phyloP scores from a whole-genome alignment of 768 basidiomycete species.

The Suillus alpinus region DNA sequence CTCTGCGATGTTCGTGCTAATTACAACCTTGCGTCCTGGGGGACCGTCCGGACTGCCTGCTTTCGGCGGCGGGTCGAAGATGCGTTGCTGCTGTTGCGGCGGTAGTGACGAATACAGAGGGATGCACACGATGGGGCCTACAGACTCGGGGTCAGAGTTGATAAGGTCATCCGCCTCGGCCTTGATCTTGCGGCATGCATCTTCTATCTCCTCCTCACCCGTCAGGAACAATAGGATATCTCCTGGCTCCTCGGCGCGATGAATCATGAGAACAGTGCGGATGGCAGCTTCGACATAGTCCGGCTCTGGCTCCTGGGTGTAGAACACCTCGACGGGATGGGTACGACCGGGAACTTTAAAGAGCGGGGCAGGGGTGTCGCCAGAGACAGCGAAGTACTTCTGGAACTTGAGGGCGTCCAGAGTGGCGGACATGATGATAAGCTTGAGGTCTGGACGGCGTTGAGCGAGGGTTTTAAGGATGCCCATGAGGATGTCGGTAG shows the following conservation, averaged over 20 bases:
- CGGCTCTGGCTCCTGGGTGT: slow-evolving; percentile 89
- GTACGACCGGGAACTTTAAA: slow-evolving; percentile 93
- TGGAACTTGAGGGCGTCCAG: slow-evolving; percentile 97
- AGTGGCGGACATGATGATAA: slow-evolving; percentile 98
- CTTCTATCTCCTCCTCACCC: slow-evolving; percentile 98
- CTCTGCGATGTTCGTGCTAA: slow-evolving; percentile 97
- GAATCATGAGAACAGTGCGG: slow-evolving; percentile 95
- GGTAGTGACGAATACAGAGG: slow-evolving; percentile 95
- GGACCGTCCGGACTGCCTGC: slow-evolving; percentile 63
- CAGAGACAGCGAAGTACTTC: slow-evolving; percentile 75
- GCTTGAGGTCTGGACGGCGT: slow-evolving; percentile 84
- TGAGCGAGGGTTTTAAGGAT: slow-evolving; percentile 85
- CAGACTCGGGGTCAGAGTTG: slow-evolving; percentile 65
- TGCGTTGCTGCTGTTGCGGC: slow-evolving; percentile 91
- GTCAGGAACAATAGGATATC: slow-evolving; percentile 95
- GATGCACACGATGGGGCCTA: slow-evolving; percentile 87
- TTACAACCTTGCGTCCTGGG: slow-evolving; percentile 88
- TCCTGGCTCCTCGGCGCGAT: slow-evolving; percentile 90
- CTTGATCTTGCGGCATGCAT: slow-evolving; percentile 92
- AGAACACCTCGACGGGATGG: slow-evolving; percentile 95
- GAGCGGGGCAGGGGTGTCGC: slow-evolving; percentile 54
- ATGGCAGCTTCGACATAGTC: slow-evolving; percentile 99
- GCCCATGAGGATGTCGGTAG: slow-evolving; percentile 98
- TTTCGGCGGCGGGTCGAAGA: slow-evolving; percentile 86
- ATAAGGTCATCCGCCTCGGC: slow-evolving; percentile 84